Evolutionary conservation across 495 filamentous ascomycete genomes (phyloP), one percentile per base, ranked within the genome.

Genomic region (Geoglossum glabrum): DNA sequence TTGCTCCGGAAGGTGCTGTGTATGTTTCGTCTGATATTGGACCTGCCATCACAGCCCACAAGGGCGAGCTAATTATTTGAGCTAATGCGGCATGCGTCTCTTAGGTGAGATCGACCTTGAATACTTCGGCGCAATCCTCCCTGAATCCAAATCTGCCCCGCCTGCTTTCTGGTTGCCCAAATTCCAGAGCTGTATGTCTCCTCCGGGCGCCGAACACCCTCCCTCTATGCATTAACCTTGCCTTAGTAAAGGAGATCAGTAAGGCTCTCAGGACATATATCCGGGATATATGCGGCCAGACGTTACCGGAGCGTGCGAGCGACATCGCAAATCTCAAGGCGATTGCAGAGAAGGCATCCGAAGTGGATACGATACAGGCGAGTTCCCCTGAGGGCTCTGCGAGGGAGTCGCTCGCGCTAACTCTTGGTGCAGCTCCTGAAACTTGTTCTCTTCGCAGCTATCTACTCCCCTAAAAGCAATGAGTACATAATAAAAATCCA

Each of bases 241-340:
- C 17, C 55, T 59, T 62, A 64, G 62, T 88, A 54, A 85, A 86
- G 69, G 76, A 80, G 56, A 74, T 89, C 59, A 78, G 82, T 67
- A 80, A 80, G 59, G 73, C 77, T 25, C 69, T 88, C 3, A 72
- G 79, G 49, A 77, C 72, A 57, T 89, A 85, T 65, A 81, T 88
- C 58, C 73, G 71, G 30, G 74, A 79, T 56, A 71, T 79, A 62
- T 76, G 74, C 64, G 70, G 70, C 40, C 72, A 74, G 40, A 60
- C 66, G 54, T 56, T 78, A 8, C 75, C 74, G 6, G 64, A 74
- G 31, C 71, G 74, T n/a, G 57, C 64, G 58, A 61, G 62, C 21
- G 70, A 74, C 61, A 71, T 70, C 6, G 74, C 76, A 17, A 77
- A 82, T 65, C 71, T 84, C 51, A 77, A 83, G 68, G 71, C 76